Percentiles rank a stretch among this genome's conserved stretches.
Evolutionary conservation across 148 eudicot species (phyloP).

Genomic region (Heliosperma pusillum): DNA sequence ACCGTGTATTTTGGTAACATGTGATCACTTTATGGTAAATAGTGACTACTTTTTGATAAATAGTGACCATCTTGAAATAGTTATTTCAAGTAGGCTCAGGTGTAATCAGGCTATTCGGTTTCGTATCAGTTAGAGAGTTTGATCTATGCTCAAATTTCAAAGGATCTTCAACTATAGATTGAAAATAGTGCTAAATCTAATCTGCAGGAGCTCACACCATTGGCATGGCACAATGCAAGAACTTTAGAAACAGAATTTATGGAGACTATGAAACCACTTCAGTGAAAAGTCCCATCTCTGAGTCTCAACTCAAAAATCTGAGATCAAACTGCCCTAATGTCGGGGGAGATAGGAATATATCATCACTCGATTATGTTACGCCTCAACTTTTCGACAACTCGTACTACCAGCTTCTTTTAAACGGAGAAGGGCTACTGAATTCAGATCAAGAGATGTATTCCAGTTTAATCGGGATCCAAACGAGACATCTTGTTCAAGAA

Average conservation of each 20-base stretch:
- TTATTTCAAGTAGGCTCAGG: too few species aligned
- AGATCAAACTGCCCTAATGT: constrained; percentile 55
- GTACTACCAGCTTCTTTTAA: constrained; percentile 58
- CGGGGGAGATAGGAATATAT: constrained; percentile 58
- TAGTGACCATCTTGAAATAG: too few species aligned
- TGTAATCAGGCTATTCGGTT: too few species aligned
- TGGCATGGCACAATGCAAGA: constrained; percentile 83
- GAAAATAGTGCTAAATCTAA: neutral
- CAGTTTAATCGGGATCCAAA: constrained; percentile 62
- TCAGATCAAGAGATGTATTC: constrained; percentile 88
- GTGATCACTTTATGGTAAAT: too few species aligned
- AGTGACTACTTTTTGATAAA: too few species aligned
- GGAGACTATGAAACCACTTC: constrained; percentile 71
- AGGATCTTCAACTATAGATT: neutral
- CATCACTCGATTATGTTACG: constrained; percentile 65
- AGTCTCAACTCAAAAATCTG: constrained; percentile 43
- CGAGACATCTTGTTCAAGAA: constrained; percentile 50
- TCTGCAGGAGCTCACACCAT: constrained; percentile 87
- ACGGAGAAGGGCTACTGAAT: constrained; percentile 79
- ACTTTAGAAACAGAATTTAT: constrained; percentile 70
- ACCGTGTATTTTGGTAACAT: too few species aligned
- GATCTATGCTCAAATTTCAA: neutral
- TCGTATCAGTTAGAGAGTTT: neutral
- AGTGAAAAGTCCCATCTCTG: constrained; percentile 41
- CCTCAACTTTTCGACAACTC: constrained; percentile 83